A percentile compares a stretch with the other conserved stretches of the same genome.
Conservation (phyloP, 116 monocot genomes). For the Papilionanthe hybrid region DNA sequence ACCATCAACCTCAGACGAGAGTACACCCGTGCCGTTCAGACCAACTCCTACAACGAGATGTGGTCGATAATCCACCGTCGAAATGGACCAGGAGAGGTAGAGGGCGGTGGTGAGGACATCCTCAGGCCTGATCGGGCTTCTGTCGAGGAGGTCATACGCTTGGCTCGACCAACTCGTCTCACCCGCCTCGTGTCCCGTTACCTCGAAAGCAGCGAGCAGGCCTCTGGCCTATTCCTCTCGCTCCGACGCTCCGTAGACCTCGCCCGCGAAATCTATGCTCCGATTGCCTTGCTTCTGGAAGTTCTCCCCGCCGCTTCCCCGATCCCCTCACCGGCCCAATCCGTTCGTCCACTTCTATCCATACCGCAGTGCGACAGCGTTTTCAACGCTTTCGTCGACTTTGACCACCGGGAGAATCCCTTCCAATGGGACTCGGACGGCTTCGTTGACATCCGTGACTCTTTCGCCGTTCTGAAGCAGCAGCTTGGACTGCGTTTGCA, state of each 20-base stretch:
- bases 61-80: constrained; percentile 54
- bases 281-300: constrained; percentile 43
- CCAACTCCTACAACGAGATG: constrained; percentile 62
- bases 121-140: constrained; percentile 35
- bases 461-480: constrained; percentile 40
- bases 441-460: constrained; percentile 18
- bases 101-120: neutral
- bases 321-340: neutral
- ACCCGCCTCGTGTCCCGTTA: constrained; percentile 54
- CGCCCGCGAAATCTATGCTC: constrained; percentile 49
- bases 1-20: constrained; percentile 58
- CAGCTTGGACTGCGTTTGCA: constrained; percentile 38
- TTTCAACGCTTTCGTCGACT: constrained; percentile 33
- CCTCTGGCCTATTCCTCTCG: constrained; percentile 56
- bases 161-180: constrained; percentile 30
- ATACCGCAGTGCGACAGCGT: constrained; percentile 41
- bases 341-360: constrained; percentile 13
- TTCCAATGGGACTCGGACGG: constrained; percentile 22
- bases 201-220: constrained; percentile 57
- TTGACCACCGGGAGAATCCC: constrained; percentile 43
- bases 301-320: constrained; percentile 19
- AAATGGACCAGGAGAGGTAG: neutral
- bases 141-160: constrained; percentile 35
- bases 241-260: constrained; percentile 42
- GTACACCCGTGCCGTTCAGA: constrained; percentile 53